phyloP scores from a whole-genome alignment of 2,329 filamentous ascomycete species.

The Fusarium paranaense region DNA sequence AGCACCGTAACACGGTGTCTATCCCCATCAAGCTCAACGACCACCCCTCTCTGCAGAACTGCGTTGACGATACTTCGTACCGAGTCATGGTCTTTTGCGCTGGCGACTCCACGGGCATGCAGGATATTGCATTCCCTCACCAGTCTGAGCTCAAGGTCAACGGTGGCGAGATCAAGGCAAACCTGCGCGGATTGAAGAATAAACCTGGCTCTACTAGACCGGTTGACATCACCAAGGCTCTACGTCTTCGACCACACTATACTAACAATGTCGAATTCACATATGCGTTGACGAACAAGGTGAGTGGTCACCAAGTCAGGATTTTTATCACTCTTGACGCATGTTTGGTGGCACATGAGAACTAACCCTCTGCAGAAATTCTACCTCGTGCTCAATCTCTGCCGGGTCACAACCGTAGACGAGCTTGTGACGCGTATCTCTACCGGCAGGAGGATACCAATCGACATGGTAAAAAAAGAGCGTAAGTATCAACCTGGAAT shows the following conservation, averaged over 20 bases:
- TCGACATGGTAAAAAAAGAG: slow-evolving; percentile 84
- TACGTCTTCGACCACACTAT: slow-evolving; percentile 78
- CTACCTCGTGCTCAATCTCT: slow-evolving; percentile 79
- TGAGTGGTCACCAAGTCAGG: slow-evolving; percentile 53
- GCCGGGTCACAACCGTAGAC: slow-evolving; percentile 77
- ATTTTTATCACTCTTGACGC: slow-evolving; percentile 31
- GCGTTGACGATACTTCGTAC: slow-evolving; percentile 70
- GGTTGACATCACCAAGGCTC: slow-evolving; percentile 84
- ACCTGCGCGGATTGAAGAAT: slow-evolving; percentile 93
- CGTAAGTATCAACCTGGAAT: slow-evolving; percentile 66
- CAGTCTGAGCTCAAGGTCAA: slow-evolving; percentile 96
- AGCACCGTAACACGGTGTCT: slow-evolving; percentile 62
- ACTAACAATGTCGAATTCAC: slow-evolving; percentile 85
- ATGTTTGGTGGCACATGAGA: slow-evolving; percentile 15
- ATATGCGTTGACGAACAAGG: slow-evolving; percentile 92
- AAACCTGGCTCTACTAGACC: slow-evolving; percentile 95
- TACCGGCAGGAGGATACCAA: slow-evolving; percentile 77
- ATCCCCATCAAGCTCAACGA: slow-evolving; percentile 63
- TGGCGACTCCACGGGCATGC: slow-evolving; percentile 68
- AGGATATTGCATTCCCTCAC: slow-evolving; percentile 89
- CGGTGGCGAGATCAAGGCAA: slow-evolving; percentile 87
- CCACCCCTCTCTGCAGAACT: slow-evolving; percentile 63
- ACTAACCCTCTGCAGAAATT: slow-evolving; percentile 68
- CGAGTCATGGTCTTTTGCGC: slow-evolving; percentile 89
- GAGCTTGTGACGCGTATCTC: slow-evolving; percentile 77